Percentiles rank a stretch among this genome's conserved stretches.
Evolutionary conservation across 2,329 filamentous ascomycete genomes (phyloP).

Genomic region (Pestalotiopsis sp.): DNA sequence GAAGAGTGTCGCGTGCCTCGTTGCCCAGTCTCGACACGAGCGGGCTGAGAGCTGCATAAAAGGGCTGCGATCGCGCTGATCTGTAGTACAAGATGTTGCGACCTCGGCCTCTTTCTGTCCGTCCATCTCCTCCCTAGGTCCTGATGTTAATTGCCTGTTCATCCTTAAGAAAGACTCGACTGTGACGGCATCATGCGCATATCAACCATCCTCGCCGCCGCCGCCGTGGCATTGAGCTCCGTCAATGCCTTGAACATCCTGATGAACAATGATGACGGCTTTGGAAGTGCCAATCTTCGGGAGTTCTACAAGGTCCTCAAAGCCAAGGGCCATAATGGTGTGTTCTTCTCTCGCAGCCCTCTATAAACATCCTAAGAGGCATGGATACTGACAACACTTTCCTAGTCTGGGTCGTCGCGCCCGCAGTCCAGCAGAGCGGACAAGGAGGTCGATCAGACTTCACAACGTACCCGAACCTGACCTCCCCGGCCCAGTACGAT

Average conservation of each 20-base stretch:
- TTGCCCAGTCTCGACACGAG: not conserved
- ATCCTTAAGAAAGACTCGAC: not conserved
- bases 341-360: not conserved
- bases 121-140: not conserved
- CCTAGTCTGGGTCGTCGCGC: conserved; percentile 44
- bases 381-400: not conserved
- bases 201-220: not conserved
- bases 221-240: not conserved
- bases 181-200: not conserved
- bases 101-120: not conserved
- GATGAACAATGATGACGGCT: conserved; percentile 40
- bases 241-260: conserved; percentile 10
- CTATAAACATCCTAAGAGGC: too few relatives aligned
- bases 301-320: conserved; percentile 45
- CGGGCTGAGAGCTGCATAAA: not conserved
- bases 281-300: conserved; percentile 41
- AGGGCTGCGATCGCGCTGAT: not conserved
- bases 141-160: not conserved
- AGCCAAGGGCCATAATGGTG: conserved; percentile 58
- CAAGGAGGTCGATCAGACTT: conserved; percentile 47
- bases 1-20: not conserved
- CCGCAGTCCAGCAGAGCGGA: conserved; percentile 45
- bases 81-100: not conserved
- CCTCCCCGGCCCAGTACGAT: conserved; percentile 43
- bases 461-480: conserved; percentile 43